Evolutionary conservation across 2,329 filamentous ascomycete species (phyloP).

Genomic region (Byssochlamys sp.): DNA sequence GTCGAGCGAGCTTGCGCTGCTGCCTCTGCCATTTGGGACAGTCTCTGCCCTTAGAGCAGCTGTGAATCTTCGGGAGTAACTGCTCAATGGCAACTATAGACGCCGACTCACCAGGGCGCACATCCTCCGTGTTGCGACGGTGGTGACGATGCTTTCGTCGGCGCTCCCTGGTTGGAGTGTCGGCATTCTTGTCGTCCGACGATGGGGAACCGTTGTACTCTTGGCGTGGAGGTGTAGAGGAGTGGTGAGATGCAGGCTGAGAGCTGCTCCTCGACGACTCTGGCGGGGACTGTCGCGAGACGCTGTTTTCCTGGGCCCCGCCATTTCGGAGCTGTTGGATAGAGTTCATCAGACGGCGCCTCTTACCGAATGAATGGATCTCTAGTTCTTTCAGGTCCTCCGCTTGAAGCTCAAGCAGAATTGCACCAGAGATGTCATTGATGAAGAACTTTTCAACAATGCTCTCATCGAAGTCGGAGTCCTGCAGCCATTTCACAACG

Average conservation of each 20-base stretch:
- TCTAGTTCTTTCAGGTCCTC: slow-evolving; percentile 62
- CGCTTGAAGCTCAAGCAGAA: slow-evolving; percentile 82
- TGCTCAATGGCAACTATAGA: slow-evolving; percentile 91
- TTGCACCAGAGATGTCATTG: slow-evolving; percentile 83
- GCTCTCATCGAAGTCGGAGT: slow-evolving; percentile 65
- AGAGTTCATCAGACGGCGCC: slow-evolving; percentile 50
- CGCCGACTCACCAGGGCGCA: slow-evolving; percentile 71
- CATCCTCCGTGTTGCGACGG: slow-evolving; percentile 45
- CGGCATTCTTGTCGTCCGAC: neutral
- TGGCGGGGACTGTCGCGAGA: neutral
- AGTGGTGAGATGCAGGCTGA: neutral
- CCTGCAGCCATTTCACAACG: slow-evolving; percentile 59
- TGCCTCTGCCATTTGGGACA: slow-evolving; percentile 75
- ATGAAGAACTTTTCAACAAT: slow-evolving; percentile 76
- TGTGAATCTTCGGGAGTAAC: slow-evolving; percentile 71
- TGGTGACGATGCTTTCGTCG: slow-evolving; percentile 17
- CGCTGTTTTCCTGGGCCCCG: neutral
- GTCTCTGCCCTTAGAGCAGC: slow-evolving; percentile 75
- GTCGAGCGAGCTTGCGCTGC: slow-evolving; percentile 63
- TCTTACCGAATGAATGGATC: slow-evolving; percentile 55
- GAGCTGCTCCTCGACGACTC: neutral
- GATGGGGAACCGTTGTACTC: neutral
- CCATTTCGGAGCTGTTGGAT: slow-evolving; percentile 44
- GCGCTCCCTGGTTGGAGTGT: slow-evolving; percentile 4
- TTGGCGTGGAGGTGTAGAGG: neutral